These are phyloP conservation scores for Paramyrothecium roridum DNA, from an alignment of 2,329 filamentous ascomycete species.

Conservation along the genomic window DNA sequence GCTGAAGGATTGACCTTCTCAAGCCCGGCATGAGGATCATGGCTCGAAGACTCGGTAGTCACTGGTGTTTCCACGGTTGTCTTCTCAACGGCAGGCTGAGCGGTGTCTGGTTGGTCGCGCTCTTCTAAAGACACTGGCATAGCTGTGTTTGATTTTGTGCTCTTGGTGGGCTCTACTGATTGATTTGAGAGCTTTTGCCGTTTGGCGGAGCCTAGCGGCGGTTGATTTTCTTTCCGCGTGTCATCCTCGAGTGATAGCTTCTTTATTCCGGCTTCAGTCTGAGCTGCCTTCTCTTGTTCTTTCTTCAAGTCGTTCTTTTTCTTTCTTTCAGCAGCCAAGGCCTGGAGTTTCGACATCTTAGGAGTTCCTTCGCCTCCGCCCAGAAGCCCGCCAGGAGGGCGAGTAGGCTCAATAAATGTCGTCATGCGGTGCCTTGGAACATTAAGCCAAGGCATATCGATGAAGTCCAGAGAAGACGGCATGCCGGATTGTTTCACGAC, in stretches of 20 bases:
- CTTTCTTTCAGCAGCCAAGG: conserved; percentile 80
- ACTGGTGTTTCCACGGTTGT: no score
- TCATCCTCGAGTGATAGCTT: conserved; percentile 27
- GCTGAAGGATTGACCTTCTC: conserved; percentile 40
- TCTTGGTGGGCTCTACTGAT: neutral
- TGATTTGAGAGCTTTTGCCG: conserved; percentile 15
- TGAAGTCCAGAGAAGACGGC: conserved; percentile 61
- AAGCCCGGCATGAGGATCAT: neutral
- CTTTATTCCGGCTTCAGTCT: conserved; percentile 22
- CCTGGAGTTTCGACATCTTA: conserved; percentile 87
- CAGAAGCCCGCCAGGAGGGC: conserved; percentile 64
- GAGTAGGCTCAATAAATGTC: conserved; percentile 56
- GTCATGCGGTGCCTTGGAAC: conserved; percentile 65
- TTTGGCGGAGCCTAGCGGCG: conserved; percentile 14
- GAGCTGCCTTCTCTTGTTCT: conserved; percentile 19
- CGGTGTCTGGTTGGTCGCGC: no score
- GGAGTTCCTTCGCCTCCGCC: conserved; percentile 67
- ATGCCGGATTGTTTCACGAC: conserved; percentile 13
- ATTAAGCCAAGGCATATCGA: conserved; percentile 81
- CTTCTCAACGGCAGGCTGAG: no score
- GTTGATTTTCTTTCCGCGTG: conserved; percentile 22
- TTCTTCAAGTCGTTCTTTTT: conserved; percentile 71
- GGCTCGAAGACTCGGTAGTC: neutral
- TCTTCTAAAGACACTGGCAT: no score
- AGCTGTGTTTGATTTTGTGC: neutral